These are phyloP conservation scores for Coemansia sp. DNA, from an alignment of 192 early-diverging fungal species.

Conservation along the genomic window DNA sequence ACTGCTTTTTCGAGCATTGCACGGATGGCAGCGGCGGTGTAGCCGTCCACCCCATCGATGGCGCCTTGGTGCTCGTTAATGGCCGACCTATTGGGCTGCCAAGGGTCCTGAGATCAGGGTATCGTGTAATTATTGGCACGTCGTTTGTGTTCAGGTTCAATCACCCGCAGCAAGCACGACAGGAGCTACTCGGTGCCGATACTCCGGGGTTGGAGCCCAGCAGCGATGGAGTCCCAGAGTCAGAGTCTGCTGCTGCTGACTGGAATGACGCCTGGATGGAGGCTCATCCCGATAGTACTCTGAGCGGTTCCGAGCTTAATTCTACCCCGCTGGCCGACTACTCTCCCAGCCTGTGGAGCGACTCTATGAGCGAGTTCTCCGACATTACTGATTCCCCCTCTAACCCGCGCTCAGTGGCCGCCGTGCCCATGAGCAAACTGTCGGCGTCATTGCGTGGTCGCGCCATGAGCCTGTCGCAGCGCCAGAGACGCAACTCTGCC, in stretches of 20 bases:
- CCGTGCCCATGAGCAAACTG: not conserved
- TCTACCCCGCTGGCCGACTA: not conserved
- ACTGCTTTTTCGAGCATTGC: constrained; percentile 74
- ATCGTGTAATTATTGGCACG: constrained; percentile 75
- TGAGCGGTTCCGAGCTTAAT: not conserved
- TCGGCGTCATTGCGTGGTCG: constrained; percentile 23
- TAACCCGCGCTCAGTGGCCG: not conserved
- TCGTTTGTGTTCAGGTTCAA: constrained; percentile 84
- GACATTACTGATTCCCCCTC: constrained; percentile 2
- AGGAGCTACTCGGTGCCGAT: constrained; percentile 20
- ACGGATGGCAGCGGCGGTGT: constrained; percentile 50
- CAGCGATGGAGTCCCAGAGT: constrained; percentile 24
- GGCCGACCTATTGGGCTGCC: constrained; percentile 64
- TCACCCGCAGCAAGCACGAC: constrained; percentile 74
- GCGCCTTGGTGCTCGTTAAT: constrained; percentile 73
- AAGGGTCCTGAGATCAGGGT: constrained; percentile 64
- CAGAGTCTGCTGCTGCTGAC: constrained; percentile 56
- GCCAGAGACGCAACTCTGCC: constrained; percentile 26
- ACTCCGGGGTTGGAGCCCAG: constrained; percentile 8
- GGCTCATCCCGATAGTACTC: constrained; percentile 55
- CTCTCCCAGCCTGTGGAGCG: constrained; percentile 38
- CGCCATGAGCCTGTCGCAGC: constrained; percentile 4
- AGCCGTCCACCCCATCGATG: constrained; percentile 59
- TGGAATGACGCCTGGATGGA: constrained; percentile 78
- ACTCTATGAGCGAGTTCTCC: constrained; percentile 33